A percentile compares a stretch with the other conserved stretches of the same genome.
These are phyloP conservation scores for Cyanophora paradoxa DNA, from an alignment of 78 protist species.

Conservation along the genomic window DNA sequence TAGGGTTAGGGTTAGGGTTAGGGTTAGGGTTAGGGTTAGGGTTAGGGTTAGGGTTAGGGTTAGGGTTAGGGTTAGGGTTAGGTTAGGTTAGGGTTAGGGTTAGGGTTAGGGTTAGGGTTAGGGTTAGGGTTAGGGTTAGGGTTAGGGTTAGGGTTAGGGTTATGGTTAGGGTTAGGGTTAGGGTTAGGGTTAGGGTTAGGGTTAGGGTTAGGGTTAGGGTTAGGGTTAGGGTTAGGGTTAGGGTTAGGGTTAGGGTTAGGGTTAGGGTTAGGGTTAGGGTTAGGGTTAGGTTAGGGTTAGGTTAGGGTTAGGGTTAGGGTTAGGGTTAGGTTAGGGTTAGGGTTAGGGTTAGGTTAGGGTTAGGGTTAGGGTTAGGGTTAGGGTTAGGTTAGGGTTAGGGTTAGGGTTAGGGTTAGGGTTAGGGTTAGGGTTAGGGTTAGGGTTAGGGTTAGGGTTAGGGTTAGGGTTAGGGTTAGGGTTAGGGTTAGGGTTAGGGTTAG, in stretches of 20 bases:
- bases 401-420: slow-evolving; percentile 4
- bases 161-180: too few relatives aligned
- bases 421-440: slow-evolving; percentile 27
- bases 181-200: slow-evolving; percentile 9
- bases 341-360: too few relatives aligned
- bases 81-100: too few relatives aligned
- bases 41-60: slow-evolving; percentile 11
- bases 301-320: slow-evolving; percentile 25
- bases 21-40: slow-evolving; percentile 12
- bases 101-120: slow-evolving; percentile 10
- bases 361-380: too few relatives aligned
- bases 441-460: slow-evolving; percentile 3
- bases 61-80: slow-evolving; percentile 10
- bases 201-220: background rate
- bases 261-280: slow-evolving; percentile 9
- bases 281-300: slow-evolving; percentile 31
- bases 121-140: slow-evolving; percentile 11
- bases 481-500: slow-evolving; percentile 31
- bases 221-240: slow-evolving; percentile 1
- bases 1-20: slow-evolving; percentile 10
- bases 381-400: too few relatives aligned
- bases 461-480: slow-evolving; percentile 24
- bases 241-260: slow-evolving; percentile 27
- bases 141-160: too few relatives aligned
- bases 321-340: too few relatives aligned